phyloP scores from a whole-genome alignment of 2,329 filamentous ascomycete genomes.

The Fusarium sp. region DNA sequence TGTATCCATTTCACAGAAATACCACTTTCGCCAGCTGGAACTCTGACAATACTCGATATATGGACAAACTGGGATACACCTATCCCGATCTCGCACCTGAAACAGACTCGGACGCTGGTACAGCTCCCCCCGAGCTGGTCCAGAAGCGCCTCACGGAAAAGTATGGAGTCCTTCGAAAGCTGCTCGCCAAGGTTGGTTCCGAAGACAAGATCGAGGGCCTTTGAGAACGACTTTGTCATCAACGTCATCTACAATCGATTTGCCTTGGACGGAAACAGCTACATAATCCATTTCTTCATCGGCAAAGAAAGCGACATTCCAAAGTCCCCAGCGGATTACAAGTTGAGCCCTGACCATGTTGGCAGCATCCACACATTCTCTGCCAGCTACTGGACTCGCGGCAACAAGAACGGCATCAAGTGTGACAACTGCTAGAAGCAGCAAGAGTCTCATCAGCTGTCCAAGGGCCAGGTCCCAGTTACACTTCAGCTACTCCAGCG shows the following conservation, averaged over 20 bases:
- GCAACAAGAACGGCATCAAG: background rate
- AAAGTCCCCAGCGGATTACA: background rate
- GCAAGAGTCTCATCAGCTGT: background rate
- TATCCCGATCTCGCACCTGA: constrained; percentile 3
- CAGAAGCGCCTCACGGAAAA: background rate
- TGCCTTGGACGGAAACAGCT: background rate
- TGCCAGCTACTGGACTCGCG: constrained; percentile 7
- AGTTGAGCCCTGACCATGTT: background rate
- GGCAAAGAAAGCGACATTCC: background rate
- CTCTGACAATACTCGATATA: background rate
- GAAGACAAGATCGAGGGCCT: background rate
- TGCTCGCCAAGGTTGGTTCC: background rate
- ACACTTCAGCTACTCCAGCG: constrained; percentile 9
- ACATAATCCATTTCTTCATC: constrained; percentile 7
- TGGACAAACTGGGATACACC: background rate
- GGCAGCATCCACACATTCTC: constrained; percentile 7
- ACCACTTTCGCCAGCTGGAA: background rate
- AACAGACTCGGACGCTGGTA: background rate
- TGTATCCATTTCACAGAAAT: constrained; percentile 6
- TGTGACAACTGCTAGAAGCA: constrained; percentile 12
- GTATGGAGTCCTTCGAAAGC: background rate
- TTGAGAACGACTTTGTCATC: constrained; percentile 9
- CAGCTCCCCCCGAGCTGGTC: background rate
- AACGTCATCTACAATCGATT: constrained; percentile 11
- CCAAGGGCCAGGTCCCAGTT: constrained; percentile 1